Evolutionary conservation across 2,329 filamentous ascomycete genomes (phyloP).

Genomic region (Diaporthe citriasiana): DNA sequence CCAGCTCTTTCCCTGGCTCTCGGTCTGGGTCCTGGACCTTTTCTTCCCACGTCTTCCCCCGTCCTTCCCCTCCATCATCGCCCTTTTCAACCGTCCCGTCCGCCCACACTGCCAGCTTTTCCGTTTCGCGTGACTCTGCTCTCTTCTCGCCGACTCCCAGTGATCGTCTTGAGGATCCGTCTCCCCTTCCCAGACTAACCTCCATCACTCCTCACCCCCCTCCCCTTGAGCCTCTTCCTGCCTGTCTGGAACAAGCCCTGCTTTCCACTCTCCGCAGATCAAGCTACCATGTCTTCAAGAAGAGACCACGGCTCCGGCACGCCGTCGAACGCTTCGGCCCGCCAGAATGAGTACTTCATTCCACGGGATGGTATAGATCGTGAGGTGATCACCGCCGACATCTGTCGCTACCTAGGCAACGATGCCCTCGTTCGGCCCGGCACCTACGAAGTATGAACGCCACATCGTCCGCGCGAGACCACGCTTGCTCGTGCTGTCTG

Average conservation of each 20-base stretch:
- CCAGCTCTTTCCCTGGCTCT: constrained; percentile 26
- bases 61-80: constrained; percentile 37
- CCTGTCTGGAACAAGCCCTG: constrained; percentile 32
- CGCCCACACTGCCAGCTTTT: constrained; percentile 2
- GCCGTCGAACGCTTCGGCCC: constrained; percentile 54
- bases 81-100: constrained; percentile 30
- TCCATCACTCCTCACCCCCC: background rate
- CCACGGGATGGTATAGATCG: constrained; percentile 85
- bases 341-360: constrained; percentile 85
- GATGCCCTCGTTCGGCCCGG: constrained; percentile 84
- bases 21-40: constrained; percentile 38
- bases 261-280: constrained; percentile 31
- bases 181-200: constrained; percentile 40
- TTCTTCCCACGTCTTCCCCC: constrained; percentile 40
- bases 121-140: constrained; percentile 1
- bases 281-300: constrained; percentile 56
- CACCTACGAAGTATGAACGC: constrained; percentile 75
- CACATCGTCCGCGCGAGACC: constrained; percentile 43
- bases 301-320: constrained; percentile 50
- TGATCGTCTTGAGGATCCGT: background rate
- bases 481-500: background rate
- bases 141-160: constrained; percentile 14
- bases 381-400: constrained; percentile 87
- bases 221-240: constrained; percentile 33
- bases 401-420: constrained; percentile 86